Percentiles rank a stretch among this genome's conserved stretches.
Evolutionary conservation across 2,329 filamentous ascomycete species (phyloP).

Genomic region (Ophiobolus disseminans): DNA sequence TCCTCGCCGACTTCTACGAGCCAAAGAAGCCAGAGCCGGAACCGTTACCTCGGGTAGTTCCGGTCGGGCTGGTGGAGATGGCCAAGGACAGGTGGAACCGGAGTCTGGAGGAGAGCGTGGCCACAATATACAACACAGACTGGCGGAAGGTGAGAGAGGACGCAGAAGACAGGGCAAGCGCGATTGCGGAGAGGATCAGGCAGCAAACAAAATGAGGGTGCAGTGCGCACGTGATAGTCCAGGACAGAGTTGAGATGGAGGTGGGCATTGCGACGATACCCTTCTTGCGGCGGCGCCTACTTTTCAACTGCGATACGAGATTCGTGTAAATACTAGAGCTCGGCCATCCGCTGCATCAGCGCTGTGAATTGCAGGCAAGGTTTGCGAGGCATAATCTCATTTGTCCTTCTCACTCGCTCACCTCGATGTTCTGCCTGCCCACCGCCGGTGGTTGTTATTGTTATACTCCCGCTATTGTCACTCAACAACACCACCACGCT

Average conservation of each 20-base stretch:
- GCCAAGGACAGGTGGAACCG: conserved; percentile 60
- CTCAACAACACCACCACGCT: not conserved
- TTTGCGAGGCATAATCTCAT: not conserved
- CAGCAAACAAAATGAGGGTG: conserved; percentile 35
- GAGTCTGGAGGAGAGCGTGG: conserved; percentile 53
- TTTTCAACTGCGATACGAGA: conserved; percentile 7
- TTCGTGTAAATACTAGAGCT: conserved; percentile 9
- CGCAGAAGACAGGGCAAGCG: conserved; percentile 50
- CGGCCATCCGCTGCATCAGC: not conserved
- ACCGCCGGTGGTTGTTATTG: too few species aligned
- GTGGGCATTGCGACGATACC: conserved; percentile 23
- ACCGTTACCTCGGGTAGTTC: conserved; percentile 48
- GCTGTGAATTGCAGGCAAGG: not conserved
- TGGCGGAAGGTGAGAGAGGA: conserved; percentile 53
- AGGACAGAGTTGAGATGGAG: conserved; percentile 2
- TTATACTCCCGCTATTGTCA: conserved; percentile 1
- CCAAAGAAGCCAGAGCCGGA: conserved; percentile 51
- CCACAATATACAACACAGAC: conserved; percentile 53
- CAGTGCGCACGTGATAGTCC: not conserved
- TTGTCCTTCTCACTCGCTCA: not conserved
- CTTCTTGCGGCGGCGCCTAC: conserved; percentile 21
- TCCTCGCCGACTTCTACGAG: conserved; percentile 54
- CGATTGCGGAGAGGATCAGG: conserved; percentile 44
- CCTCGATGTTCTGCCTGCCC: too few species aligned
- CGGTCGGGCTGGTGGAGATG: conserved; percentile 53